phyloP scores from a whole-genome alignment of 2,329 filamentous ascomycete genomes.

The Claviceps capensis region DNA sequence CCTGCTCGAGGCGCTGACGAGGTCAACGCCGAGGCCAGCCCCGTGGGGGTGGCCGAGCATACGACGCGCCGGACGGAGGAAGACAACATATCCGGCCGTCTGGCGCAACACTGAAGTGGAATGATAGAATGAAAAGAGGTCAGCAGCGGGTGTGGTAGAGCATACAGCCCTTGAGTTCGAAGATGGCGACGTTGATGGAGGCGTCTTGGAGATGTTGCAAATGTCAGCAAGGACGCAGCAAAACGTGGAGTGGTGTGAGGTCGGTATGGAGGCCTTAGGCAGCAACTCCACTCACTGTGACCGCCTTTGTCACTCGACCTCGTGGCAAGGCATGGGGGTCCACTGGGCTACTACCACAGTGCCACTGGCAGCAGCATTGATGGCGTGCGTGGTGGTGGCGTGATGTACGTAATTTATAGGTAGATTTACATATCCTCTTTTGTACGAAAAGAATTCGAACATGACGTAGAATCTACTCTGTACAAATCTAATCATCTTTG shows the following conservation, averaged over 20 bases:
- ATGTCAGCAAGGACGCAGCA: constrained; percentile 5
- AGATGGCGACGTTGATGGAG: constrained; percentile 19
- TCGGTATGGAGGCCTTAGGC: neutral
- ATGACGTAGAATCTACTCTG: too few relatives aligned
- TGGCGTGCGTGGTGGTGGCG: too few relatives aligned
- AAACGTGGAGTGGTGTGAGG: constrained; percentile 1
- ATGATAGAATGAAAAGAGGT: constrained; percentile 6
- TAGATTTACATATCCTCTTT: too few relatives aligned
- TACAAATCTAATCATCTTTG: too few relatives aligned
- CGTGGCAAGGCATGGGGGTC: too few relatives aligned
- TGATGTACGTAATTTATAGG: too few relatives aligned
- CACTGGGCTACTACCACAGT: too few relatives aligned
- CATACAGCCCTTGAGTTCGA: constrained; percentile 10
- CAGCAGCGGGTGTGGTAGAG: constrained; percentile 6
- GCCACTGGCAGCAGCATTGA: too few relatives aligned
- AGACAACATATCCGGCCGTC: constrained; percentile 34
- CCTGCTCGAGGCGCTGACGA: constrained; percentile 26
- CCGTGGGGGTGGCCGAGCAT: constrained; percentile 30
- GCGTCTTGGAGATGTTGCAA: constrained; percentile 9
- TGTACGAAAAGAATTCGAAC: too few relatives aligned
- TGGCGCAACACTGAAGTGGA: constrained; percentile 8
- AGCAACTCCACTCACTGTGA: too few relatives aligned
- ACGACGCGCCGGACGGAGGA: constrained; percentile 42
- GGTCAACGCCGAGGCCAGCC: constrained; percentile 28
- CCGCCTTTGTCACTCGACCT: too few relatives aligned